Conservation (phyloP, 2,329 filamentous ascomycete species). For the Diaporthe destruens region DNA sequence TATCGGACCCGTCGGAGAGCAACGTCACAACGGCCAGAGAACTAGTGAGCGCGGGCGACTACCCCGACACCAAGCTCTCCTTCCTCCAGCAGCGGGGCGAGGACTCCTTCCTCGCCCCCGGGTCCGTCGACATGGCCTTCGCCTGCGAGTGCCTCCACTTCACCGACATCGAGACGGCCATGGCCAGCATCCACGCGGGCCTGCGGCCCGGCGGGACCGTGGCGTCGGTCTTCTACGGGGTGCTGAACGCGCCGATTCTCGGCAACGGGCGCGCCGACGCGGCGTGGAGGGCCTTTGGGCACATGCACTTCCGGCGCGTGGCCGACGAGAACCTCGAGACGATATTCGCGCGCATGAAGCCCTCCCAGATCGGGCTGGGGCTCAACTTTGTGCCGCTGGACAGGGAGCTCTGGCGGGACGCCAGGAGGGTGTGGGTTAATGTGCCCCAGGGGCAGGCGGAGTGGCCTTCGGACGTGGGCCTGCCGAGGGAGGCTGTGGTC, state of each 20-base stretch:
- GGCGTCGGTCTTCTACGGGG: constrained; percentile 37
- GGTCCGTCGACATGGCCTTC: constrained; percentile 36
- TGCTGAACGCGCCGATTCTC: neutral
- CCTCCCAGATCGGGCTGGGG: neutral
- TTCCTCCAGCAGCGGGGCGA: constrained; percentile 34
- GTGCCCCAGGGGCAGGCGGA: constrained; percentile 1
- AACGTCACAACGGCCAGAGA: constrained; percentile 32
- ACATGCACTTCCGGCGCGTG: neutral
- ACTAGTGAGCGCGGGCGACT: neutral
- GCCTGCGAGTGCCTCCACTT: constrained; percentile 39
- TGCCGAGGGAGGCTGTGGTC: neutral
- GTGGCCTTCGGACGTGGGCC: neutral
- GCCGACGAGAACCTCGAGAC: neutral
- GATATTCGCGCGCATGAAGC: neutral
- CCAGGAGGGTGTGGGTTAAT: constrained; percentile 21
- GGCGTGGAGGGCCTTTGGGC: neutral
- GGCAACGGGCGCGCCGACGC: constrained; percentile 19
- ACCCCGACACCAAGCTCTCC: constrained; percentile 20
- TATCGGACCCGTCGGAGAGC: constrained; percentile 38
- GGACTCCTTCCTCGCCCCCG: constrained; percentile 25
- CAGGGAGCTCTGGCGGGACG: neutral
- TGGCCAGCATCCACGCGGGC: constrained; percentile 26
- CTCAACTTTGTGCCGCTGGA: constrained; percentile 19
- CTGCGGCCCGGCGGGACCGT: constrained; percentile 39
- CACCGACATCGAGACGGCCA: constrained; percentile 36